Base-by-base conservation (phyloP, 2,329 filamentous ascomycete genomes). In the Tricladium varicosporioides region DNA sequence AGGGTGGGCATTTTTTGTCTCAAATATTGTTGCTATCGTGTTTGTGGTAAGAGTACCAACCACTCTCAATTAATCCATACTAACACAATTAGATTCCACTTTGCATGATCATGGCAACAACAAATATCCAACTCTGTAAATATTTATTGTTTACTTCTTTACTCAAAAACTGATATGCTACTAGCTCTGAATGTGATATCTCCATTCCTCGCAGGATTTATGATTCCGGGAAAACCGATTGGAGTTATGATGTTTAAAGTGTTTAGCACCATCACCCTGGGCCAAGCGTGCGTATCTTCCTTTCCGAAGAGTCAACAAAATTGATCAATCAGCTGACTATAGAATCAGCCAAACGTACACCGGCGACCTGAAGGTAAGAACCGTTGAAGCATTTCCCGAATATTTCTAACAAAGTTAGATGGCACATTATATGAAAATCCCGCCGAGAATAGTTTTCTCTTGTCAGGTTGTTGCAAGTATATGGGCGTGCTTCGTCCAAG, bases 181-280 rank as follows among this genome's bases (percentile, higher is more conserved):
- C n/a, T 32, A 57, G 85, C 85, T 3, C 76, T 90, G 33, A 91
- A 91, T 64, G 85, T 91, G 18, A 72, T 90, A 56, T 87, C 86
- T 14, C 86, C 89, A 67, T 88, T 87, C 65, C 80, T 91, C 57
- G 81, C 87, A 60, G 87, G 88, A 8, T 90, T 89, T 71, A 86
- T 90, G 78, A 80, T 87, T 51, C 64, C 64, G 9, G 87, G 87
- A 22, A 80, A 79, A 2, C 87, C 87, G 1, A 78, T 90, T 62
- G 85, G 85, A 48, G 86, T 89, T 80, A 91, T 91, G 86, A 80
- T 89, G 74, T 89, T 90, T 75, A 89, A 89, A 72, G 88, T 85
- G 57, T 90, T 86, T 65, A 84, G 85, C 55, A 88, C 87, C 67
- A 81, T 88, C 56, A 83, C 78, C 72, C 85, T 88, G 80, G 77